These are phyloP conservation scores for Amanita exitialis DNA, from an alignment of 768 basidiomycete genomes.

Conservation along the genomic window DNA sequence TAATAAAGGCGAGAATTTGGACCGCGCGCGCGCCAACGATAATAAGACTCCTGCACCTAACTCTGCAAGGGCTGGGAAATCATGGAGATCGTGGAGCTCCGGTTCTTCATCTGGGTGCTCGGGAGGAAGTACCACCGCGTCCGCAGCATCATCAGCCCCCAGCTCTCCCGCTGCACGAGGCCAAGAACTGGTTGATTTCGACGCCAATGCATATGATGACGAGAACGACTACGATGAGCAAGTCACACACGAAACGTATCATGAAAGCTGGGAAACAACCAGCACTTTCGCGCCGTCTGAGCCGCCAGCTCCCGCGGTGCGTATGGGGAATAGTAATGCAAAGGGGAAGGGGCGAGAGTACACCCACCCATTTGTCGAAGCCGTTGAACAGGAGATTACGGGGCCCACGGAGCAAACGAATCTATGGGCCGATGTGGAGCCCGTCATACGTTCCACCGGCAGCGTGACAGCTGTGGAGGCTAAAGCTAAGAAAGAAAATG, in stretches of 20 bases:
- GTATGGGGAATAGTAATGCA: not conserved
- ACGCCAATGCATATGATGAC: not conserved
- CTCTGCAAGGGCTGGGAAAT: not conserved
- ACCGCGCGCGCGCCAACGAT: not conserved
- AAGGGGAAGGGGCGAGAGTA: not conserved
- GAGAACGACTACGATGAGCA: conserved; percentile 3
- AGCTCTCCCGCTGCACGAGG: not conserved
- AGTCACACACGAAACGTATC: not conserved
- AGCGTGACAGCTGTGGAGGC: not conserved
- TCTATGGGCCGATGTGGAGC: not conserved
- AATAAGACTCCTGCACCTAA: not conserved
- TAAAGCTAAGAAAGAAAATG: not conserved
- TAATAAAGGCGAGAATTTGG: not conserved
- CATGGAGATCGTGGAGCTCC: not conserved
- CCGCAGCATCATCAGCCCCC: not conserved
- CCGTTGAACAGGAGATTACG: not conserved
- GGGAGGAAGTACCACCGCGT: not conserved
- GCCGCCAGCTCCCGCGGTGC: not conserved
- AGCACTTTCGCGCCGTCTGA: not conserved
- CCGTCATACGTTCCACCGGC: not conserved
- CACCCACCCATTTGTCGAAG: not conserved
- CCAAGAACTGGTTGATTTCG: not conserved
- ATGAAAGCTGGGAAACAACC: not conserved
- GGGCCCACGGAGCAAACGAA: not conserved
- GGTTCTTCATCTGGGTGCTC: not conserved